Conservation (phyloP, 306 rosid species). For the Oxytropis ochrocephala region DNA sequence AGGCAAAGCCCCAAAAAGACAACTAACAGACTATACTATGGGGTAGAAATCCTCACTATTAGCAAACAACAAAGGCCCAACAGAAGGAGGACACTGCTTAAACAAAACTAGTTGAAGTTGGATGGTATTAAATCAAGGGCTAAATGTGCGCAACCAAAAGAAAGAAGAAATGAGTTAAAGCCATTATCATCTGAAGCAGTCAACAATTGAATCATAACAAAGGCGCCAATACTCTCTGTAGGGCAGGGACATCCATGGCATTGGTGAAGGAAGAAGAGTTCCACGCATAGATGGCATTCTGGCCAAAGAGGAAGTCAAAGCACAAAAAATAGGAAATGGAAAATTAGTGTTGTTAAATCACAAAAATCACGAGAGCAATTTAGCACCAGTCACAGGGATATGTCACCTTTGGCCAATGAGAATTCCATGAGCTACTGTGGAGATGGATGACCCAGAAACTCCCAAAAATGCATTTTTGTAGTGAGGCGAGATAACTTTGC, state of each 20-base stretch:
- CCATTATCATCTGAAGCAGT: slow-evolving; percentile 35
- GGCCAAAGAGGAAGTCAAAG: slow-evolving; percentile 13
- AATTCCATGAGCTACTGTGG: slow-evolving; percentile 52
- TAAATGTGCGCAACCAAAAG: not conserved
- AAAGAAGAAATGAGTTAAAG: not conserved
- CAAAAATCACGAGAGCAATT: not conserved
- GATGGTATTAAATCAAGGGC: not conserved
- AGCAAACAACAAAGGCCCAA: too few species aligned
- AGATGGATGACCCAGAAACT: slow-evolving; percentile 29
- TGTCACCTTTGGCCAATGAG: slow-evolving; percentile 74
- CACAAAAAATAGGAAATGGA: not conserved
- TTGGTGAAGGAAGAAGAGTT: slow-evolving; percentile 54
- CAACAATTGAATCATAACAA: slow-evolving; percentile 57
- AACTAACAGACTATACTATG: too few species aligned
- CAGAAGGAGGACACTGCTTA: too few species aligned
- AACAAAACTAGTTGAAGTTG: too few species aligned
- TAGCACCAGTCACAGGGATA: not conserved
- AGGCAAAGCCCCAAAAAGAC: too few species aligned
- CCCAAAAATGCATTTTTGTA: slow-evolving; percentile 24
- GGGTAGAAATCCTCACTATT: too few species aligned
- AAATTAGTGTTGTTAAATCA: not conserved
- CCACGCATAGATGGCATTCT: slow-evolving; percentile 49
- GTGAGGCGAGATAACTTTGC: slow-evolving; percentile 36
- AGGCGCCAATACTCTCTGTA: slow-evolving; percentile 70
- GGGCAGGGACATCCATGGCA: slow-evolving; percentile 81